Percentiles rank a stretch among this genome's conserved stretches.
phyloP scores from a whole-genome alignment of 169 alveolate species.

The Plasmodium gaboni region DNA sequence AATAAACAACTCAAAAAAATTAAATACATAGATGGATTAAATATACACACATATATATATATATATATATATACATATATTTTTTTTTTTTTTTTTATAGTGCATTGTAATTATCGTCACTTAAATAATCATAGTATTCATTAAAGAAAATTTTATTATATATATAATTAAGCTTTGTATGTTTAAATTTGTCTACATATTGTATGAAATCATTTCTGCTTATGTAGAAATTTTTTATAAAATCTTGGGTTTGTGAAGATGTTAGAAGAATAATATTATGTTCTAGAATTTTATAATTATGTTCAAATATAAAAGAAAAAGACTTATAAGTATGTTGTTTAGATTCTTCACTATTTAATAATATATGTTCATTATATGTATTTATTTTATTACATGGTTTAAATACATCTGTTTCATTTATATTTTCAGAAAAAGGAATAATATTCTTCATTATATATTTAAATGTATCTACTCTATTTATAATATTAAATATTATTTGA shows the following conservation, averaged over 20 bases:
- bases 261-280: constrained; percentile 26
- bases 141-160: constrained; percentile 32
- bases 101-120: not conserved
- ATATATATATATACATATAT: too few species aligned
- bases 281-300: constrained; percentile 5
- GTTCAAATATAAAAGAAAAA: constrained; percentile 15
- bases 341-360: too few species aligned
- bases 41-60: too few species aligned
- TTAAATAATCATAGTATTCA: constrained; percentile 9
- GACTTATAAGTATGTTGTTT: not conserved
- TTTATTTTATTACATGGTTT: too few species aligned
- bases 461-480: constrained; percentile 18
- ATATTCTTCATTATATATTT: constrained; percentile 13
- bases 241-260: constrained; percentile 11
- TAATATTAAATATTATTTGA: constrained; percentile 9
- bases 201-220: constrained; percentile 16
- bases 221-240: constrained; percentile 22
- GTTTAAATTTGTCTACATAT: constrained; percentile 6
- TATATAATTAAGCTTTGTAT: constrained; percentile 1
- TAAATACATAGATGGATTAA: too few species aligned
- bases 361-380: too few species aligned
- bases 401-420: not conserved
- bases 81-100: too few species aligned
- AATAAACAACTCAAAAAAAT: too few species aligned
- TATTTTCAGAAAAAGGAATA: not conserved